Conservation (phyloP, 2,329 filamentous ascomycete genomes). For the Penicillium rolfsii region DNA sequence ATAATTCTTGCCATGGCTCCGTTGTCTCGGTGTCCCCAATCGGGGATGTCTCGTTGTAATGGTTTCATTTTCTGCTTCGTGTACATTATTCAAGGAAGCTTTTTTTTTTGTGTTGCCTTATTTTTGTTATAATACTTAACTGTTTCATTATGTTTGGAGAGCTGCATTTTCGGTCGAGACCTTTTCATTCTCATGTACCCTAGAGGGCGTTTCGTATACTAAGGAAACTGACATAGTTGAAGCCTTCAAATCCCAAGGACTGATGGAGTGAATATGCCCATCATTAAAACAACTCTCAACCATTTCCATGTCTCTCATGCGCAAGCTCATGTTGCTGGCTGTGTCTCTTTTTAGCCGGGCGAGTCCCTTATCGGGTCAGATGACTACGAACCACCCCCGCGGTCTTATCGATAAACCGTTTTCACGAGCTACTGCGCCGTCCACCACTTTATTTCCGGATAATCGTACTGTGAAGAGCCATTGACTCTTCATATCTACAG, state of each 20-base stretch:
- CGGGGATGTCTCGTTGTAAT: slow-evolving; percentile 1
- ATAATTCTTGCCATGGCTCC: slow-evolving; percentile 23
- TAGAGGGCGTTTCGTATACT: neutral
- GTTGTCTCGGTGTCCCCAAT: neutral
- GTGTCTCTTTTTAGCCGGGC: too few species aligned
- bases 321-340: neutral
- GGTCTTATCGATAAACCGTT: slow-evolving; percentile 27
- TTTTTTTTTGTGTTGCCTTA: neutral
- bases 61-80: slow-evolving; percentile 25
- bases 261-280: neutral
- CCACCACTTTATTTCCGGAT: neutral
- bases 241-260: neutral
- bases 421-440: slow-evolving; percentile 7
- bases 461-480: neutral
- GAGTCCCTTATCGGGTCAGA: slow-evolving; percentile 18
- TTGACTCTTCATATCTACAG: neutral
- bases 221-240: neutral
- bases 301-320: too few species aligned
- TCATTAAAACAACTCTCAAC: neutral
- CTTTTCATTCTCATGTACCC: neutral
- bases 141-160: neutral
- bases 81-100: slow-evolving; percentile 32
- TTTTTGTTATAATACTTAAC: neutral
- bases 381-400: slow-evolving; percentile 27
- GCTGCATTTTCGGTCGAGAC: neutral